Percentiles rank a stretch among this genome's conserved stretches.
Evolutionary conservation across 2,329 filamentous ascomycete species (phyloP).

Genomic region (Fusarium verrucosum): DNA sequence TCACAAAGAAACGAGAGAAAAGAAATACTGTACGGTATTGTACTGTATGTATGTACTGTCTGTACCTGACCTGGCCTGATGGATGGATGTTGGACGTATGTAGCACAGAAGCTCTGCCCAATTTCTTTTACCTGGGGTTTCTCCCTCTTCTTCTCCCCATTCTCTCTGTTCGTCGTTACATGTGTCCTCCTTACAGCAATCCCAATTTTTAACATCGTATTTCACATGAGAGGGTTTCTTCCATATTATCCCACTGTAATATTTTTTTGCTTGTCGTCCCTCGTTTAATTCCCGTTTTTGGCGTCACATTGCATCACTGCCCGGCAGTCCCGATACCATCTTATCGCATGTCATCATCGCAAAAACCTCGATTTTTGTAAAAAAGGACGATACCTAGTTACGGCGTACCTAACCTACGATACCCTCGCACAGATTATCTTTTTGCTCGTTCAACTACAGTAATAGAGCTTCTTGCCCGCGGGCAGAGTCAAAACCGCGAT

Average conservation of each 20-base stretch:
- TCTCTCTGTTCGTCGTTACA: background rate
- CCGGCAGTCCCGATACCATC: slow-evolving; percentile 29
- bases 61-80: too few relatives aligned
- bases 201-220: background rate
- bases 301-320: slow-evolving; percentile 15
- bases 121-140: slow-evolving; percentile 3
- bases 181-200: slow-evolving; percentile 25
- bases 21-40: background rate
- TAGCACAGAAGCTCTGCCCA: background rate
- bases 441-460: background rate
- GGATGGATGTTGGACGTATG: too few relatives aligned
- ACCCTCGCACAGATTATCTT: background rate
- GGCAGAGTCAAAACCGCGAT: background rate
- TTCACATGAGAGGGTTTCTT: slow-evolving; percentile 4
- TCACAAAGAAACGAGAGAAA: background rate
- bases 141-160: background rate
- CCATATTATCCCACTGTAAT: background rate
- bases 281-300: slow-evolving; percentile 30
- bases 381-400: background rate
- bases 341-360: slow-evolving; percentile 23
- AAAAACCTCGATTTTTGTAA: background rate
- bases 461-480: background rate
- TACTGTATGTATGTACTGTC: too few relatives aligned
- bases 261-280: background rate
- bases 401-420: background rate